Base-by-base conservation (phyloP, 2,329 filamentous ascomycete species). In the Spiromastix sp. region DNA sequence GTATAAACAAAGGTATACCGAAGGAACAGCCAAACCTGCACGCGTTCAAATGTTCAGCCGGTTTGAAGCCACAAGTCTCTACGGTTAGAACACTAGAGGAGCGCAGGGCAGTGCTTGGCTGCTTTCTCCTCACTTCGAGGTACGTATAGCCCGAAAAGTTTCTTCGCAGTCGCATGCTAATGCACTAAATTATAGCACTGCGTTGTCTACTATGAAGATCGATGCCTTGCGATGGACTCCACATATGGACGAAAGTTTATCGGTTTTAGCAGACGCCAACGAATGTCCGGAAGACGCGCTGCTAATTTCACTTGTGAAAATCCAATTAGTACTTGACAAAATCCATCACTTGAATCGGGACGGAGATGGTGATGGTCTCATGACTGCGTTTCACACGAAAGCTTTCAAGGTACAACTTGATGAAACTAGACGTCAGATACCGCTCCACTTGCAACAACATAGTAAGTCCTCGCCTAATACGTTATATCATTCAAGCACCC, bases 91-190 rank as follows among this genome's bases (percentile, higher is more conserved):
- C 68, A 0, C 58, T 66, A 39, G 70, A 73, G 41, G 69, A 72
- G 36, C 56, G 65, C 5, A 60, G 72, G 40, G 64, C 66, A 2
- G 54, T 68, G 1, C 48, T 76, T 9, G 63, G 64, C 1, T 60
- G 66, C 15, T 75, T 68, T 51, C 60, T 59, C 6, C 42, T 68
- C 12, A 61, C 48, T 41, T 60, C 59, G 34, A 48, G 46, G 60
- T 65, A 46, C 36, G 53, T 46, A 3, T n/a, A 38, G 51, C 48
- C n/a, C n/a, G n/a, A n/a, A n/a, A n/a, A n/a, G 12, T 16, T 11
- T 11, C 19, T 21, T 11, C 21, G 10, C 26, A 17, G 13, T 45
- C 41, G 25, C 26, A 28, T 19, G 21, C 33, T 17, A 35, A 43
- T 35, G 33, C 39, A 4, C 36, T 64, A 57, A 10, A 25, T n/a